These are phyloP conservation scores for Lachnellula cervina DNA, from an alignment of 2,329 filamentous ascomycete genomes.

Conservation along the genomic window DNA sequence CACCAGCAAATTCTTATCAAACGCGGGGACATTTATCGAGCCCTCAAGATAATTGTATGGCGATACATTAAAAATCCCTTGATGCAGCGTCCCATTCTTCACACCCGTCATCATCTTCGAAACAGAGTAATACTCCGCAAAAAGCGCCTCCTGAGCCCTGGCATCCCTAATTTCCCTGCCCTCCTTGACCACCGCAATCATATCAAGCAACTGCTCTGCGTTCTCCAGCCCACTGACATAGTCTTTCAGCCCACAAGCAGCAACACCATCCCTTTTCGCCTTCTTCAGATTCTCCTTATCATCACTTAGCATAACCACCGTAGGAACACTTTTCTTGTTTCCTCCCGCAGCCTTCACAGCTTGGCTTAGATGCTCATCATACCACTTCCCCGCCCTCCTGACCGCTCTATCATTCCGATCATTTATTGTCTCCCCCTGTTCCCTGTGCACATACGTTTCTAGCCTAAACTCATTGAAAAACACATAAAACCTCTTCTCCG, in stretches of 20 bases:
- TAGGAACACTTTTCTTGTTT: constrained; percentile 55
- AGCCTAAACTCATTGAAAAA: constrained; percentile 98
- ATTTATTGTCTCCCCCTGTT: constrained; percentile 81
- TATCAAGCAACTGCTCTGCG: constrained; percentile 79
- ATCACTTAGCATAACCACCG: constrained; percentile 89
- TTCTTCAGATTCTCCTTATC: constrained; percentile 84
- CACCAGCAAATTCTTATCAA: constrained; percentile 82
- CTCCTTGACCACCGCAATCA: constrained; percentile 79
- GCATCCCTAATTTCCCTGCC: constrained; percentile 59
- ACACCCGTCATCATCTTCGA: constrained; percentile 94
- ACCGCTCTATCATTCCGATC: constrained; percentile 95
- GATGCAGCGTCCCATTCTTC: constrained; percentile 82
- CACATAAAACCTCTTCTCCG: constrained; percentile 95
- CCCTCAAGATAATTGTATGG: constrained; percentile 98
- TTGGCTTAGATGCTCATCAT: constrained; percentile 70
- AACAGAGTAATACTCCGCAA: constrained; percentile 82
- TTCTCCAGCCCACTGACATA: constrained; percentile 85
- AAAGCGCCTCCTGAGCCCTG: constrained; percentile 64
- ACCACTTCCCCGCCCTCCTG: constrained; percentile 82
- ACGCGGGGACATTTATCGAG: constrained; percentile 82
- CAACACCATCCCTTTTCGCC: constrained; percentile 69
- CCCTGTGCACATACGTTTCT: constrained; percentile 79
- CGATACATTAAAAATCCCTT: constrained; percentile 93
- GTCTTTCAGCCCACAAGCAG: constrained; percentile 62
- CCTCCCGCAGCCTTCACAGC: constrained; percentile 50